A percentile compares a stretch with the other conserved stretches of the same genome.
phyloP scores from a whole-genome alignment of 1,284 basidiomycete genomes.

The Ceratobasidium sp. region DNA sequence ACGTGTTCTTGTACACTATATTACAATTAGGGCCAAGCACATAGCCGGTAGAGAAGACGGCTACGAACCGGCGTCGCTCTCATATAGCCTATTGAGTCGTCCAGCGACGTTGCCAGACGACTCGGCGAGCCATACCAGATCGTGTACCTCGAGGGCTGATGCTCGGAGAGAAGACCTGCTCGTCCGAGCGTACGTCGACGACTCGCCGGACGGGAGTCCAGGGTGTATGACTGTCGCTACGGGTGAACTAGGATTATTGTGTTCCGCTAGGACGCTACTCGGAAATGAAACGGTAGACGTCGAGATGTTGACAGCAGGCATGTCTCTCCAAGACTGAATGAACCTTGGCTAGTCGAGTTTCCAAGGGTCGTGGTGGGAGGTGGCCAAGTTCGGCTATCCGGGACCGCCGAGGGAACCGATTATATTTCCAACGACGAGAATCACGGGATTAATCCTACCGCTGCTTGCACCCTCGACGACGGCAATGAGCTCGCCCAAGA shows the following conservation, averaged over 20 bases:
- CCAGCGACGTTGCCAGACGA: conserved; percentile 36
- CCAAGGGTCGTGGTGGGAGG: neutral
- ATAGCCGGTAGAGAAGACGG: neutral
- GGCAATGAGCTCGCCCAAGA: conserved; percentile 31
- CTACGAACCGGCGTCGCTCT: conserved; percentile 34
- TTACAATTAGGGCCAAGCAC: neutral
- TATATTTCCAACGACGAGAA: conserved; percentile 8
- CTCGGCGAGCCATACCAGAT: conserved; percentile 40
- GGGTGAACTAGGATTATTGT: conserved; percentile 14
- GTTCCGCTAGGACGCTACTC: conserved; percentile 16
- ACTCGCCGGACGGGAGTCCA: conserved; percentile 13
- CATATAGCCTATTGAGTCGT: conserved; percentile 32
- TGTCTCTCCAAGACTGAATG: neutral
- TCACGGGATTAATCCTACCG: neutral
- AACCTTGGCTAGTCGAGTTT: too few species aligned
- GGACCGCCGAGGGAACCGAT: neutral
- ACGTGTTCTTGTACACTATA: conserved; percentile 38
- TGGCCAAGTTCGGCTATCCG: conserved; percentile 4
- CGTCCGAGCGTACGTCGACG: conserved; percentile 27
- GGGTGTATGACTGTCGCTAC: conserved; percentile 23
- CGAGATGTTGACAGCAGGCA: conserved; percentile 21
- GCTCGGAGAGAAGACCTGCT: conserved; percentile 36
- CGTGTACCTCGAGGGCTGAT: conserved; percentile 34
- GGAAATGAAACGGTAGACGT: conserved; percentile 36
- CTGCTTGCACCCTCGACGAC: conserved; percentile 9